Evolutionary conservation across 1,284 basidiomycete genomes (phyloP).

Genomic region (Apiotrichum mycotoxinovorans): DNA sequence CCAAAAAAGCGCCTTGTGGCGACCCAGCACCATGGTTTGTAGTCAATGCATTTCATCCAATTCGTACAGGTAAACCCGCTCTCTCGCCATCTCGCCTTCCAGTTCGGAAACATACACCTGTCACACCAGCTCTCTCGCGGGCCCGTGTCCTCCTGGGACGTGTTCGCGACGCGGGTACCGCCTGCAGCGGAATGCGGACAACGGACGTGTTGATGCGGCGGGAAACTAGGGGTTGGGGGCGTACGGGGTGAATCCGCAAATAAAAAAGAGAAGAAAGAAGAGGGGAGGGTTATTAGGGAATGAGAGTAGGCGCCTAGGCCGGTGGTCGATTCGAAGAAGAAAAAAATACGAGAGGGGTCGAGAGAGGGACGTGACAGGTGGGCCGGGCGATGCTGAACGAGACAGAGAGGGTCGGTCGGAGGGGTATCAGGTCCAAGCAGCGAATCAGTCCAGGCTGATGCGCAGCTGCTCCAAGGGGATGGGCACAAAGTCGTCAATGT

Average conservation of each 20-base stretch:
- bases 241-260: not conserved
- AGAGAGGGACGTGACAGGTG: constrained; percentile 15
- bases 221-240: not conserved
- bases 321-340: constrained; percentile 4
- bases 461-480: constrained; percentile 89
- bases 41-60: constrained; percentile 29
- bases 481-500: constrained; percentile 85
- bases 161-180: not conserved
- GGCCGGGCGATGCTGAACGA: constrained; percentile 20
- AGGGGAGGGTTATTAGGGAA: constrained; percentile 9
- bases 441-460: constrained; percentile 68
- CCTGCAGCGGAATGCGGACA: not conserved
- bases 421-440: constrained; percentile 1
- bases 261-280: constrained; percentile 4
- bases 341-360: constrained; percentile 7
- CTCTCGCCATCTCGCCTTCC: constrained; percentile 11
- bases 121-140: not conserved
- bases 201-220: not conserved
- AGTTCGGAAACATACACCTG: constrained; percentile 3
- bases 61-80: constrained; percentile 25
- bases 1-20: not conserved
- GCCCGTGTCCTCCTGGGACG: not conserved
- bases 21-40: not conserved
- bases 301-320: constrained; percentile 4
- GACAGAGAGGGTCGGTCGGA: not conserved